Conservation (phyloP, 805 yeast genomes). For the Kodamaea lidongshanica region DNA sequence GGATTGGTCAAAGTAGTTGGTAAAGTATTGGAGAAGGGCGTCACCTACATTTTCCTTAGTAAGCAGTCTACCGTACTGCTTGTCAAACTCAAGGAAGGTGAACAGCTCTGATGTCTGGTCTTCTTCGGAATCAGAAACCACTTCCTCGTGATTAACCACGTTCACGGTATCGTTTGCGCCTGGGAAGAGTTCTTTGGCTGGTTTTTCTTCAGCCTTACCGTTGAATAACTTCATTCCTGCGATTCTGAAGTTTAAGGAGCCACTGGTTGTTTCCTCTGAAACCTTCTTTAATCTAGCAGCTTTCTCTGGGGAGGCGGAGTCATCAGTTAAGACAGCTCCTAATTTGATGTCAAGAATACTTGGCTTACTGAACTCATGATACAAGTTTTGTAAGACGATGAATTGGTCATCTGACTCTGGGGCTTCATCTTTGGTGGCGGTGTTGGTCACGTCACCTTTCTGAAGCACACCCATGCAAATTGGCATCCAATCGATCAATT, state of each 20-base stretch:
- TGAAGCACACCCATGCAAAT: conserved; percentile 53
- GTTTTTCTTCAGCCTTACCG: conserved; percentile 6
- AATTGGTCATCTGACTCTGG: conserved; percentile 22
- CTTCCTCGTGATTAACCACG: conserved; percentile 1
- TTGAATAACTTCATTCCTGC: conserved; percentile 76
- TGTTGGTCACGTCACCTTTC: conserved; percentile 28
- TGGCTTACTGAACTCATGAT: conserved; percentile 58
- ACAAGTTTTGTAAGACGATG: conserved; percentile 66
- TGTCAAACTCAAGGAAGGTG: conserved; percentile 51
- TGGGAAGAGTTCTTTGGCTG: conserved; percentile 7
- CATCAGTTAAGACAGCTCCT: conserved; percentile 69
- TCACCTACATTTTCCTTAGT: conserved; percentile 34
- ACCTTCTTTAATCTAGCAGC: conserved; percentile 55
- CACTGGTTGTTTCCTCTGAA: conserved; percentile 70
- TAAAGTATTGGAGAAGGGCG: conserved; percentile 46
- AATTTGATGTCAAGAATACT: conserved; percentile 78
- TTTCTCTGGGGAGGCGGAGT: conserved; percentile 53
- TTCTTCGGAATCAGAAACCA: conserved; percentile 2
- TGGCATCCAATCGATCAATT: conserved; percentile 56
- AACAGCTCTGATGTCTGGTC: conserved; percentile 1
- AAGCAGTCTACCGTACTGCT: conserved; percentile 64
- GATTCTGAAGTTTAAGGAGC: conserved; percentile 65
- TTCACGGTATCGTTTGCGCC: conserved; percentile 5
- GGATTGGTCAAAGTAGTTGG: conserved; percentile 5
- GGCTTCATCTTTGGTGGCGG: neutral